These are phyloP conservation scores for Leptomonas seymouri DNA, from an alignment of 208 protist genomes.

Conservation along the genomic window DNA sequence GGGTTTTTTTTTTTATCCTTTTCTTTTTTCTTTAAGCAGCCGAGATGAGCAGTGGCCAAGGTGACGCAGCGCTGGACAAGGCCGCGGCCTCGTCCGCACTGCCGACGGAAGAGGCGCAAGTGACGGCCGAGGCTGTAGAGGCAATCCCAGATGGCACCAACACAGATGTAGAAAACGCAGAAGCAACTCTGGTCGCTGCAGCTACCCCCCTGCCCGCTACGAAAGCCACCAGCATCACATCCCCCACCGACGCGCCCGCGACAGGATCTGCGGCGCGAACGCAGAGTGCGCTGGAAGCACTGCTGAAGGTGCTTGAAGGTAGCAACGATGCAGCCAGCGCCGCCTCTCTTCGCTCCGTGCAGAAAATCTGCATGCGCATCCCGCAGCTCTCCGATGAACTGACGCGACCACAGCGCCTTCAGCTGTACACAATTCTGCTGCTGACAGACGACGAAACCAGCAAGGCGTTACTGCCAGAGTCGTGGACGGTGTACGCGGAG, in stretches of 20 bases:
- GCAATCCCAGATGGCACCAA: too few species aligned
- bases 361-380: constrained; percentile 62
- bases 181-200: not conserved
- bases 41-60: constrained; percentile 2
- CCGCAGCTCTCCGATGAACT: constrained; percentile 54
- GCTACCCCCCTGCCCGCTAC: not conserved
- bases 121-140: too few species aligned
- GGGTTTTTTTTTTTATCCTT: too few species aligned
- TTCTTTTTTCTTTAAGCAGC: too few species aligned
- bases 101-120: too few species aligned
- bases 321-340: not conserved
- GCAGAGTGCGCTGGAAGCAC: constrained; percentile 15
- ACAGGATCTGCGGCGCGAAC: constrained; percentile 2
- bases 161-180: too few species aligned
- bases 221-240: not conserved
- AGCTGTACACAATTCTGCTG: constrained; percentile 67
- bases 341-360: constrained; percentile 36
- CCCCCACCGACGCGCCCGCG: not conserved
- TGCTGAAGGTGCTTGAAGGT: constrained; percentile 30
- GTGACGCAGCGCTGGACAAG: not conserved
- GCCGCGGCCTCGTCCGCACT: too few species aligned
- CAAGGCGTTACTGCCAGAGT: not conserved
- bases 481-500: constrained; percentile 24
- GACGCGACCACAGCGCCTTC: constrained; percentile 40
- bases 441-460: constrained; percentile 23